Conservation (phyloP, 192 early-diverging fungal genomes). For the Phlyctochytrium bullatum region DNA sequence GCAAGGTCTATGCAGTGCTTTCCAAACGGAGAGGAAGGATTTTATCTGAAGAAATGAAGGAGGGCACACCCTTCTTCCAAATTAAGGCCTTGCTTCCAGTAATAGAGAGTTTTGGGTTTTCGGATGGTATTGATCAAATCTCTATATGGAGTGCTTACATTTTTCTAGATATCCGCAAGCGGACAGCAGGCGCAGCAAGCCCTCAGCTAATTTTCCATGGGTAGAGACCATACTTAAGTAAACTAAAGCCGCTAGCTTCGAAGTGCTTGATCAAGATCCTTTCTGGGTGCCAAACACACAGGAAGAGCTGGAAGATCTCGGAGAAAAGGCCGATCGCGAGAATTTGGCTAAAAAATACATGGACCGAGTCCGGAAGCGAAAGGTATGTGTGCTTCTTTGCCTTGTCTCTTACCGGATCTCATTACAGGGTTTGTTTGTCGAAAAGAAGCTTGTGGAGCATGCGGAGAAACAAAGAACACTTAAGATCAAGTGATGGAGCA, state of each 20-base stretch:
- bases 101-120: slow-evolving; percentile 98
- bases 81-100: slow-evolving; percentile 87
- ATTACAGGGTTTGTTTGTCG: slow-evolving; percentile 78
- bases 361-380: slow-evolving; percentile 90
- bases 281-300: slow-evolving; percentile 99
- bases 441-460: slow-evolving; percentile 83
- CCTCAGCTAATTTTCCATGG: slow-evolving; percentile 95
- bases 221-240: slow-evolving; percentile 23
- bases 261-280: slow-evolving; percentile 88
- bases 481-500: slow-evolving; percentile 67
- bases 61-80: slow-evolving; percentile 95
- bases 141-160: background rate
- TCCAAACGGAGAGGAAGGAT: slow-evolving; percentile 87
- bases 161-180: slow-evolving; percentile 84
- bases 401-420: background rate
- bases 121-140: slow-evolving; percentile 64
- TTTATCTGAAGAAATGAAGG: slow-evolving; percentile 93
- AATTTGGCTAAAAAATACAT: slow-evolving; percentile 96
- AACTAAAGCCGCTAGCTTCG: slow-evolving; percentile 60
- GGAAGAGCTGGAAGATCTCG: slow-evolving; percentile 96
- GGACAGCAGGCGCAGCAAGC: slow-evolving; percentile 91
- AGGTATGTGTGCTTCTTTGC: slow-evolving; percentile 40
- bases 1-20: slow-evolving; percentile 94
- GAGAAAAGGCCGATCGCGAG: slow-evolving; percentile 95
- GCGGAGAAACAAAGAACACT: slow-evolving; percentile 81